Percentiles rank a stretch among this genome's conserved stretches.
Evolutionary conservation across 106 monocot genomes (phyloP).

Genomic region (Hemerocallis citrina): DNA sequence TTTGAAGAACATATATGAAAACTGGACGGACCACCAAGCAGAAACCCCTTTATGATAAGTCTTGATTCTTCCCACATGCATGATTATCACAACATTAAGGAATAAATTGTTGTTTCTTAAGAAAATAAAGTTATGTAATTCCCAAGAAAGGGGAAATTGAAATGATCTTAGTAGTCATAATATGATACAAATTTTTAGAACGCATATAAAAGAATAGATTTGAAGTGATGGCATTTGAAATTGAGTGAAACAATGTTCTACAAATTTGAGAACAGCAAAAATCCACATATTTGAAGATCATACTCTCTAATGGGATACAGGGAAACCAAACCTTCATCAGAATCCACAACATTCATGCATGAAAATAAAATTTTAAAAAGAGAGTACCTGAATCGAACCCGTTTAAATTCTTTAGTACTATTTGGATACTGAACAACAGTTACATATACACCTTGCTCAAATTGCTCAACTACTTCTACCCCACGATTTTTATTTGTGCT

Average conservation of each 20-base stretch:
- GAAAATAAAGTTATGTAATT: too few species aligned
- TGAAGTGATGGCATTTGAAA: not conserved
- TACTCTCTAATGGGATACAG: not conserved
- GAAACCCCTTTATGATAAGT: too few species aligned
- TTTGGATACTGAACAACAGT: slow-evolving; percentile 32
- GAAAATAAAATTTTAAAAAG: too few species aligned
- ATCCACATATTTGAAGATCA: not conserved
- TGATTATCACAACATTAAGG: too few species aligned
- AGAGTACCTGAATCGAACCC: slow-evolving; percentile 71
- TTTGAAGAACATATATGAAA: too few species aligned
- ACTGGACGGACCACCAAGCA: too few species aligned
- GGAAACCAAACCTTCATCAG: not conserved
- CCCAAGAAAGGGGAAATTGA: too few species aligned
- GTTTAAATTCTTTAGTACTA: slow-evolving; percentile 58
- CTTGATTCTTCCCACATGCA: too few species aligned
- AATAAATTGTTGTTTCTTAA: too few species aligned
- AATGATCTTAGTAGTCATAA: too few species aligned
- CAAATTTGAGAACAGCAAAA: not conserved
- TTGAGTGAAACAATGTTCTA: not conserved
- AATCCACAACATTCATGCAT: too few species aligned
- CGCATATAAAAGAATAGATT: not conserved
- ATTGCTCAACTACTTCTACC: slow-evolving; percentile 47
- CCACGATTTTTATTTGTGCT: slow-evolving; percentile 17
- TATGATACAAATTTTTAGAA: too few species aligned
- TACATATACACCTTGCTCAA: slow-evolving; percentile 85